Evolutionary conservation across 139 green algal species (phyloP), one percentile per base, ranked within the genome.

Genomic region (Chlorella vulgaris): DNA sequence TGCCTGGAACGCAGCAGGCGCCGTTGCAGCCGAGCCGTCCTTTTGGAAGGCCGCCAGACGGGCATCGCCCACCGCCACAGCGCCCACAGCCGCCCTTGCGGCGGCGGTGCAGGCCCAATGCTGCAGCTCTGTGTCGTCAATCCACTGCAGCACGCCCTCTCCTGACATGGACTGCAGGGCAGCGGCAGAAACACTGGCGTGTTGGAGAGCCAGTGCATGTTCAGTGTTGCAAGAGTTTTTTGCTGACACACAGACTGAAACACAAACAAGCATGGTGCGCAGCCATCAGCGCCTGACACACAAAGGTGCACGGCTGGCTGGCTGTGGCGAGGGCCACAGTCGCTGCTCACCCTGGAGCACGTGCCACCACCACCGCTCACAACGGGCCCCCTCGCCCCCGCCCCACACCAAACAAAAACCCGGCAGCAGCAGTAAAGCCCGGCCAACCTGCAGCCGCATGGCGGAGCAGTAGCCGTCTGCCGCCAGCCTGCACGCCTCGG

Each of bases 91-190:
- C 2, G 74, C 38, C 6, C 38, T 63, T 29, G 22, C 60, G 0
- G 84, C 80, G 7, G 71, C 69, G 36, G 84, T 40, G 1, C 4
- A 26, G 74, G 85, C 84, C 87, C 87, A 91, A 79, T 88, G 69
- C 74, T 84, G 69, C 74, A 84, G 40, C 78, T 91, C 87, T 21
- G 78, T 65, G 42, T 88, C 77, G 15, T 88, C 87, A 78, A 91
- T 88, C 70, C 63, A 63, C 62, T 83, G 51, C 68, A 91, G 53
- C 5, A 87, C 76, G n/a, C 87, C 87, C 43, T 90, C 82, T 19
- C 85, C 85, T 0, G 76, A 50, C 85, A 91, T 86, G 51, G 75
- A 82, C 76, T 82, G 76, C 76, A 55, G 4, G 26, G 58, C 21
- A 24, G 24, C 51, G 35, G 10, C 35, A 65, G 40, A 24, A 22